Evolutionary conservation across 1,139 yeast genomes (phyloP).

Genomic region (Schwanniomyces etchellsii): DNA sequence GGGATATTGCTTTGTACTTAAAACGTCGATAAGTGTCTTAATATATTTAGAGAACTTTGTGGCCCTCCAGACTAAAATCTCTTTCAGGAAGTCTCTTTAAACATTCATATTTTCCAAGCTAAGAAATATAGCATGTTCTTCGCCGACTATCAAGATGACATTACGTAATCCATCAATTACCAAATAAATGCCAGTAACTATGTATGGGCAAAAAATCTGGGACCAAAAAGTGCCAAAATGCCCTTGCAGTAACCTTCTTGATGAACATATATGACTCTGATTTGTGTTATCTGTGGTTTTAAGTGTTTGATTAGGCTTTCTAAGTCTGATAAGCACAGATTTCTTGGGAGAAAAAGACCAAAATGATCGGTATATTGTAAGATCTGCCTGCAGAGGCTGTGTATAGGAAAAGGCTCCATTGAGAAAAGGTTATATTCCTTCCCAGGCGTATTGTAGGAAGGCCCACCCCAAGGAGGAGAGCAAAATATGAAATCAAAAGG

Average conservation of each 20-base stretch:
- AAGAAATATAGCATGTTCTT: too few species aligned
- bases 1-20: too few species aligned
- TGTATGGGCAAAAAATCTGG: conserved; percentile 3
- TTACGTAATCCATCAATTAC: too few species aligned
- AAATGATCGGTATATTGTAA: conserved; percentile 44
- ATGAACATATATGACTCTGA: conserved; percentile 45
- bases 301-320: conserved; percentile 39
- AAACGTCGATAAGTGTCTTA: too few species aligned
- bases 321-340: conserved; percentile 55
- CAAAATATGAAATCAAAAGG: conserved; percentile 65
- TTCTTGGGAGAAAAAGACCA: conserved; percentile 73
- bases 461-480: conserved; percentile 99
- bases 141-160: too few species aligned
- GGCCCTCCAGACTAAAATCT: too few species aligned
- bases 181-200: too few species aligned
- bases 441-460: conserved; percentile 42
- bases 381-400: conserved; percentile 38
- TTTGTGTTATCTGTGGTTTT: conserved; percentile 38
- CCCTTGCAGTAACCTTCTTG: conserved; percentile 47
- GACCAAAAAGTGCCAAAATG: conserved; percentile 56
- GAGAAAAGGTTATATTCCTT: conserved; percentile 38
- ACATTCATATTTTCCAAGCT: too few species aligned
- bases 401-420: conserved; percentile 47
- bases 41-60: too few species aligned
- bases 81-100: too few species aligned